Evolutionary conservation across 108 stramenopile genomes (phyloP), one percentile per base, ranked within the genome.

Genomic region (Skeletonema menzelii): DNA sequence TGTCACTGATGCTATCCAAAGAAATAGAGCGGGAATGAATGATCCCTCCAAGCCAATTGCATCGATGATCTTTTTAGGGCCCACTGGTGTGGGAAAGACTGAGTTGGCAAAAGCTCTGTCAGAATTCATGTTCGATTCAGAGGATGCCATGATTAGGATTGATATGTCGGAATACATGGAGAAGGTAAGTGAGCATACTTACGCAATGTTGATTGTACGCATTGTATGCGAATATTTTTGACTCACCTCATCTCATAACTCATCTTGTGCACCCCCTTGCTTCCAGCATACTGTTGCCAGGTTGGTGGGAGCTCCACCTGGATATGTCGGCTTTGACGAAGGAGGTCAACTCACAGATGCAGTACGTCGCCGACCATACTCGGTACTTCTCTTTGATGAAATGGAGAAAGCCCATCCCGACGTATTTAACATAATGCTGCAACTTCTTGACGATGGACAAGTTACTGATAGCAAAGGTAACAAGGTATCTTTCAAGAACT

Each of bases 391-490:
- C 15, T 97, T 99, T 58, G 99, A 99, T 64, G 99, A 99, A 73
- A 96, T 99, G 90, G 99, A 99, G 69, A 99, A 99, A 85, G 99
- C 99, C 3, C 99, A 99, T 64, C 87, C 91, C 4, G 97, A 98
- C 73, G 97, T 99, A 8, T 97, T 98, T 82, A 98, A 98, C 80
- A 70, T 99, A 13, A 93, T 99, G 87, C 70, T 99, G 27, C 98
- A 99, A 76, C 59, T 99, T 11, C 85, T 99, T 7, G 99, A 99
- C 74, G 99, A 99, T 75, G 99, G 99, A 8, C 93, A 97, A 37
- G 76, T 99, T 34, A 99, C 99, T 4, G 99, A 99, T 72, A 86
- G 88, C 56, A 97, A 99, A 83, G 99, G 99, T 53, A 95, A 83
- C 70, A 79, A 80, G 40, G 99, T 99, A 10, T 92, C 97, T 73